Conservation (phyloP, 176 grass and related monocot genomes). For the Tillandsia leiboldiana region DNA sequence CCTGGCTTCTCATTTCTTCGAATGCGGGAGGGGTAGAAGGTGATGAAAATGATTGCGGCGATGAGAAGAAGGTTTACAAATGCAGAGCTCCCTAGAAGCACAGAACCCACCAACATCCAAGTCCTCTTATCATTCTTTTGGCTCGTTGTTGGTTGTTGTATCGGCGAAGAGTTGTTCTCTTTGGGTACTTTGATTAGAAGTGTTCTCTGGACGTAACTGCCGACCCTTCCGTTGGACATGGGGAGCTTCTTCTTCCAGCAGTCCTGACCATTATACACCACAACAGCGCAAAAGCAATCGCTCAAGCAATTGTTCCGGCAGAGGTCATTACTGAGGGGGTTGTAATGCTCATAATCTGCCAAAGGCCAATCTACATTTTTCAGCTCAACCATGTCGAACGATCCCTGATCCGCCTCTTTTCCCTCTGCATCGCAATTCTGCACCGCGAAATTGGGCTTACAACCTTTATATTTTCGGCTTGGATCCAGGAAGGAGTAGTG, state of each 20-base stretch:
- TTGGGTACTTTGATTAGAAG: not conserved
- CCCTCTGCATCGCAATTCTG: constrained; percentile 42
- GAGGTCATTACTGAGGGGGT: not conserved
- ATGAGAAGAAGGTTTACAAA: not conserved
- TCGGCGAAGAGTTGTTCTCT: not conserved
- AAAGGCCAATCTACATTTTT: constrained; percentile 12
- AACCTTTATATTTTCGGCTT: constrained; percentile 23
- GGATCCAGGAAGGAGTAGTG: constrained; percentile 42
- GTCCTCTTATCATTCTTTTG: not conserved
- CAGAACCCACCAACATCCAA: not conserved
- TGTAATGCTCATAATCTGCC: constrained; percentile 31
- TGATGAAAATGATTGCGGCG: not conserved
- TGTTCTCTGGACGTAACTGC: not conserved
- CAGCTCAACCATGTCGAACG: constrained; percentile 12
- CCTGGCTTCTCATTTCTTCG: not conserved
- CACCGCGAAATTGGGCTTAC: constrained; percentile 28
- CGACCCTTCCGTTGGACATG: not conserved
- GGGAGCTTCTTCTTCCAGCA: constrained; percentile 2
- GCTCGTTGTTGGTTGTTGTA: not conserved
- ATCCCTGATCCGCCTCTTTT: not conserved
- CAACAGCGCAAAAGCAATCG: no score
- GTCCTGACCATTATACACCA: no score
- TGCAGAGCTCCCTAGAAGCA: not conserved
- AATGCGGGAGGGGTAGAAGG: not conserved
- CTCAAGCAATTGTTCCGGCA: no score